phyloP scores from a whole-genome alignment of 1,284 basidiomycete species.

The Pyrrhoderma noxium region DNA sequence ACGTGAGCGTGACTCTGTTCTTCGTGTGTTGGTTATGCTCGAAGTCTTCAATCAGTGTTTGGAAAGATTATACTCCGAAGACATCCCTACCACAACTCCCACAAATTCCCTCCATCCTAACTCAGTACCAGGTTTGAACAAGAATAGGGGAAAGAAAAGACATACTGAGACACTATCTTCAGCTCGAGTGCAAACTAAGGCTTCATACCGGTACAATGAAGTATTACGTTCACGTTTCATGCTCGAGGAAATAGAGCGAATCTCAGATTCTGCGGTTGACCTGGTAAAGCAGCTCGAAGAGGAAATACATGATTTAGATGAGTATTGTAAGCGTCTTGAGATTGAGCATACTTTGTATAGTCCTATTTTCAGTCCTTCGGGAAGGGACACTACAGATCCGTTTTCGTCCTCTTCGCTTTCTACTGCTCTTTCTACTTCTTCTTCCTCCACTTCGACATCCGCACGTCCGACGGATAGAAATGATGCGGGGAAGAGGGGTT shows the following conservation, averaged over 20 bases:
- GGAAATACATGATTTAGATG: conserved; percentile 6
- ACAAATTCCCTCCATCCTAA: no score
- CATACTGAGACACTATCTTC: no score
- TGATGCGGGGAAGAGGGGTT: no score
- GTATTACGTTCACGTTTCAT: conserved; percentile 5
- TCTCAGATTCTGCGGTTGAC: conserved; percentile 9
- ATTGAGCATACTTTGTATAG: no score
- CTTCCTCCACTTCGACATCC: no score
- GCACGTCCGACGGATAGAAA: no score
- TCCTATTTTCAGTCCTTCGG: neutral
- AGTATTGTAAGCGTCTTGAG: neutral
- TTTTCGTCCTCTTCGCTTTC: no score
- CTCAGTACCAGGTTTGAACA: no score
- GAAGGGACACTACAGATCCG: neutral
- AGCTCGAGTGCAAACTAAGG: no score
- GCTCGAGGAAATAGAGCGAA: conserved; percentile 11
- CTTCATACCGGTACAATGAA: no score
- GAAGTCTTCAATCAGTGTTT: conserved; percentile 11
- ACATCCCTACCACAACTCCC: neutral
- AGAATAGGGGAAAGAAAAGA: no score
- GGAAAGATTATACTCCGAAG: neutral
- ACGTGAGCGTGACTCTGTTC: neutral
- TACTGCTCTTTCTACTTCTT: no score
- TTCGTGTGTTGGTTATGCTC: conserved; percentile 13
- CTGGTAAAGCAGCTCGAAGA: conserved; percentile 4